Evolutionary conservation across 1,139 yeast species (phyloP).

Genomic region (Kluyveromyces sp.): DNA sequence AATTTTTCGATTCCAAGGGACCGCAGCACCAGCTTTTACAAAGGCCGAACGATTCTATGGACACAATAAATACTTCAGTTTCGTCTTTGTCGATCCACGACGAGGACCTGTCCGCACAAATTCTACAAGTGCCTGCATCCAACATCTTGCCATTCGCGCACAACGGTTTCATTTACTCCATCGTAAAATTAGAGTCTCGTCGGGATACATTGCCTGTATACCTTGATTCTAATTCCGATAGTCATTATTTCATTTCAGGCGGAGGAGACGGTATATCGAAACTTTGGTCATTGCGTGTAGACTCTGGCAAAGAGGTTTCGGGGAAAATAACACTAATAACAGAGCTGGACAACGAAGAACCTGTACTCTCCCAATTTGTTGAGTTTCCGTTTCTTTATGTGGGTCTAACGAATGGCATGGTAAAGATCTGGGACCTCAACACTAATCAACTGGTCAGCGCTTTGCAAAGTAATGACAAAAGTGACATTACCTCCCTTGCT

Average conservation of each 20-base stretch:
- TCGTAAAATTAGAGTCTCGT: constrained; percentile 34
- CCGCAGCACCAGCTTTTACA: constrained; percentile 38
- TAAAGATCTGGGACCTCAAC: constrained; percentile 78
- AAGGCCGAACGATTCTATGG: not conserved
- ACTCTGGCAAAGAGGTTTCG: constrained; percentile 9
- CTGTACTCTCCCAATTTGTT: constrained; percentile 60
- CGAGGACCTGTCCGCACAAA: constrained; percentile 11
- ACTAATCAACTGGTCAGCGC: constrained; percentile 67
- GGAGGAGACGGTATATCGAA: constrained; percentile 89
- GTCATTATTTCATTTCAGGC: constrained; percentile 47
- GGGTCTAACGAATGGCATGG: constrained; percentile 65
- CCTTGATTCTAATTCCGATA: not conserved
- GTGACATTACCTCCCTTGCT: constrained; percentile 47
- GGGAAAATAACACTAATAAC: constrained; percentile 17
- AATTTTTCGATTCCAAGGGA: constrained; percentile 85
- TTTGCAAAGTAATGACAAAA: constrained; percentile 40
- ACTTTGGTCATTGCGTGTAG: constrained; percentile 53
- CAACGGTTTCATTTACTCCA: constrained; percentile 78
- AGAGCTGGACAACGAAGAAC: constrained; percentile 57
- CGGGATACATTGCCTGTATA: constrained; percentile 1
- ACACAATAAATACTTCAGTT: not conserved
- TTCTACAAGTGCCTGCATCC: constrained; percentile 58
- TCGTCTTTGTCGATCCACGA: not conserved
- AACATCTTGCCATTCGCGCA: constrained; percentile 80
- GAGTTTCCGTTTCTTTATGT: constrained; percentile 65